Base-by-base conservation (phyloP, 371 early-diverging fungal species). In the Chytridium lagenaria region DNA sequence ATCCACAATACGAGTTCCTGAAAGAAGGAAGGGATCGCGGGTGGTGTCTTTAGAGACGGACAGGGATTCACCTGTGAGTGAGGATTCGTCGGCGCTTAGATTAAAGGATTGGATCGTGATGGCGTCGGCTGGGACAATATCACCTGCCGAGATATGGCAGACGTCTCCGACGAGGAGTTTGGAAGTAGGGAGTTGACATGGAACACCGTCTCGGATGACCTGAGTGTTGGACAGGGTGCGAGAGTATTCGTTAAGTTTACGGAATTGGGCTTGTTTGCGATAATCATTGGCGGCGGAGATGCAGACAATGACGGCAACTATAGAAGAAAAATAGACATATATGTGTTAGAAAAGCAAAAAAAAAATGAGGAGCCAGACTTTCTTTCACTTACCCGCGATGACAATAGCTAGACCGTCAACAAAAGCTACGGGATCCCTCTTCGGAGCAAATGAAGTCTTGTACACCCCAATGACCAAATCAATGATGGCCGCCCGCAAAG, bases 341-440 rank as follows among this genome's bases (percentile, higher is more conserved):
- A n/a, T n/a, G n/a, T n/a, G n/a, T n/a, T n/a, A n/a, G n/a, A n/a
- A n/a, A n/a, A n/a, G n/a, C n/a, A n/a, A n/a, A n/a, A n/a, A n/a
- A n/a, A 30, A 63, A 36, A 31, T 10, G 7, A 63, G 19, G n/a
- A n/a, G n/a, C n/a, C n/a, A n/a, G n/a, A n/a, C n/a, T n/a, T n/a
- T n/a, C n/a, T n/a, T n/a, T n/a, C n/a, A 70, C 71, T 50, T 39
- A 83, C 81, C 81, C 28, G 95, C 95, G 7, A 90, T 85, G 37
- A 93, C 80, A 78, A 97, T 98, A 49, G 97, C 95, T 2, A 90
- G 89, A 63, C 96, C 96, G 81, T 94, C 94, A 0, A 95, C 88
- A 80, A 92, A 85, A 7, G 82, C 88, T 19, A 86, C 74, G 66
- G 79, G 81, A 59, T 88, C 79, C 40, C 39, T 50, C 40, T 74